phyloP scores from a whole-genome alignment of 176 grass and related monocot genomes.

The Guadua angustifolia region DNA sequence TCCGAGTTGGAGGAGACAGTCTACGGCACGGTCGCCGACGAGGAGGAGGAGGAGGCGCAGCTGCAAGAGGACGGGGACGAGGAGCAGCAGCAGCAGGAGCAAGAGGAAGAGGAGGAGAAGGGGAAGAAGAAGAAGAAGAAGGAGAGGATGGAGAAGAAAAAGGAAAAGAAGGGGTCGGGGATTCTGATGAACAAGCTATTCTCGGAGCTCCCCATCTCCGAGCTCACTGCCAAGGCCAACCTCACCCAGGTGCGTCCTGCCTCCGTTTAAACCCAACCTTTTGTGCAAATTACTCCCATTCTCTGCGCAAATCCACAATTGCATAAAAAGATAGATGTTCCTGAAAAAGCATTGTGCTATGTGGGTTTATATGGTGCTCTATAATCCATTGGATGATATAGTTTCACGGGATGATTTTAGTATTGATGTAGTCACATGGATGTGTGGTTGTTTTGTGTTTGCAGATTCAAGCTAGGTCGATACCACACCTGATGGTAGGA shows the following conservation, averaged over 20 bases:
- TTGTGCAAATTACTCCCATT: not conserved
- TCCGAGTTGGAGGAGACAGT: too few species aligned
- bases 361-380: not conserved
- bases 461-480: conserved; percentile 85
- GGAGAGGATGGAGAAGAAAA: not conserved
- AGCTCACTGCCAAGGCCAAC: conserved; percentile 61
- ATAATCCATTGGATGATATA: not conserved
- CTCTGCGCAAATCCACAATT: not conserved
- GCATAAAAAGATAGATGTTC: not conserved
- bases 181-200: conserved; percentile 61
- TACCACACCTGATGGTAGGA: conserved; percentile 66
- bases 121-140: not conserved
- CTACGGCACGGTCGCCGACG: too few species aligned
- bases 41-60: too few species aligned
- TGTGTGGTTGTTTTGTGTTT: conserved; percentile 17
- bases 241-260: conserved; percentile 58
- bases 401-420: not conserved
- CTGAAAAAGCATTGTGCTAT: not conserved
- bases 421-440: not conserved
- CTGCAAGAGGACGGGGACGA: too few species aligned
- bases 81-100: too few species aligned
- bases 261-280: not conserved
- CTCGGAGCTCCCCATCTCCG: conserved; percentile 69
- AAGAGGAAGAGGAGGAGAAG: not conserved
- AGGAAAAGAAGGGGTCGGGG: conserved; percentile 35